These are phyloP conservation scores for Phylloporus sp. DNA, from an alignment of 1,284 basidiomycete genomes.

Conservation along the genomic window DNA sequence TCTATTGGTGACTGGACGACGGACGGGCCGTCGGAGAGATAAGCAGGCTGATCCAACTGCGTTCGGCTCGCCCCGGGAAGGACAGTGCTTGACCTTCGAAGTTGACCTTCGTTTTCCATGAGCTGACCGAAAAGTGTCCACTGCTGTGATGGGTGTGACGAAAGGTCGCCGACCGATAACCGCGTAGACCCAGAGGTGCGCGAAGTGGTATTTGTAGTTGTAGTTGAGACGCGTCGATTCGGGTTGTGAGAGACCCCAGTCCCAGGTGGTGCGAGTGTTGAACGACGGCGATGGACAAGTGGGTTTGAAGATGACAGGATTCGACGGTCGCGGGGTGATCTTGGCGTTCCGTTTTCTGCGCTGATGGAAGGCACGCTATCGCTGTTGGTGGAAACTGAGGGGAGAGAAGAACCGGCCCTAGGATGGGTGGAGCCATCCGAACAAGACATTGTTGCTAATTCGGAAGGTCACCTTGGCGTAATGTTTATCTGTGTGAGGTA, in stretches of 20 bases:
- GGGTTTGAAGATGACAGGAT: constrained; percentile 20
- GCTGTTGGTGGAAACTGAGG: constrained; percentile 17
- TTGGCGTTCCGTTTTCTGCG: constrained; percentile 18
- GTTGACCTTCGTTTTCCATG: constrained; percentile 65
- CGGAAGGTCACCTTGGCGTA: background rate
- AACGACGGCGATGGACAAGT: constrained; percentile 3
- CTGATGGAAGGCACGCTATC: constrained; percentile 6
- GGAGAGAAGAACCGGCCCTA: background rate
- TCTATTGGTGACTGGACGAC: constrained; percentile 21
- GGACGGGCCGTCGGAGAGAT: constrained; percentile 1
- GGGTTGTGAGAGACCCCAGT: constrained; percentile 20
- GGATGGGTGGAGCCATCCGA: constrained; percentile 3
- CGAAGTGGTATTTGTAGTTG: constrained; percentile 3
- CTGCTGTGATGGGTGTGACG: constrained; percentile 38
- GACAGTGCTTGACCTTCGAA: constrained; percentile 29
- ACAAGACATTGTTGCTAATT: constrained; percentile 24
- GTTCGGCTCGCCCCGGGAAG: constrained; percentile 8
- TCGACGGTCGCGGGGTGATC: constrained; percentile 14
- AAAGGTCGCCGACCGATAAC: background rate
- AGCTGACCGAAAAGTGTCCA: constrained; percentile 76
- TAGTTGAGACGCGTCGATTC: background rate
- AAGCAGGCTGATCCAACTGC: constrained; percentile 7
- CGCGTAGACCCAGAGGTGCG: constrained; percentile 4
- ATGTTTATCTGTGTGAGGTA: background rate
- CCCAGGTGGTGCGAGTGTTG: constrained; percentile 15